Evolutionary conservation across 805 yeast genomes (phyloP).

Genomic region (Hanseniaspora taiwanica): DNA sequence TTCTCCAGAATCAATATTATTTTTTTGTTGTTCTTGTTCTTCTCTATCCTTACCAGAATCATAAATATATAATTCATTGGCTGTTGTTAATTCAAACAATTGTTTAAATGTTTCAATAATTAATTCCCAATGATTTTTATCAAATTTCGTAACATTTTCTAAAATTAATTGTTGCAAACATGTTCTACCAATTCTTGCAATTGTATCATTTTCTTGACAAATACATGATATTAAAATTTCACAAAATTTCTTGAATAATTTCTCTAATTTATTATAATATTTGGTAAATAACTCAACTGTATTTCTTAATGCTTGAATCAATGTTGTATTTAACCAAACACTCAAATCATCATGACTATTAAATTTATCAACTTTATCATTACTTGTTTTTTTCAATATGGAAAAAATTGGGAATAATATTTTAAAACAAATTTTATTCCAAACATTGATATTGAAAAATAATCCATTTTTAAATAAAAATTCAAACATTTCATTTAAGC

Average conservation of each 20-base stretch:
- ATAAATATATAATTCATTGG: conserved; percentile 67
- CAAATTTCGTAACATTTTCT: conserved; percentile 59
- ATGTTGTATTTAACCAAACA: conserved; percentile 92
- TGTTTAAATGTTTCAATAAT: conserved; percentile 51
- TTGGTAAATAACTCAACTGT: conserved; percentile 73
- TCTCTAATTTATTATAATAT: conserved; percentile 64
- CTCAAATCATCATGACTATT: conserved; percentile 73
- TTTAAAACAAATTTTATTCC: conserved; percentile 71
- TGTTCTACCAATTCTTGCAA: conserved; percentile 86
- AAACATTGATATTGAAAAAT: conserved; percentile 57
- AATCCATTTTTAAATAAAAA: conserved; percentile 68
- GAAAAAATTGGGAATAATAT: conserved; percentile 84
- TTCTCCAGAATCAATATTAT: conserved; percentile 21
- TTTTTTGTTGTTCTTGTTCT: not conserved
- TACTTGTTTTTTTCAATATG: conserved; percentile 43
- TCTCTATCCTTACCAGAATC: conserved; percentile 6
- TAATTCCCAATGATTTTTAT: conserved; percentile 58
- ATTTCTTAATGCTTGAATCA: conserved; percentile 87
- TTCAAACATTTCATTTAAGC: conserved; percentile 72
- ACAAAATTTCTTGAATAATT: conserved; percentile 67
- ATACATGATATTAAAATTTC: conserved; percentile 73
- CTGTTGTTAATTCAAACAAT: conserved; percentile 73
- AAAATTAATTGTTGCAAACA: conserved; percentile 70
- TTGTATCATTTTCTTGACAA: conserved; percentile 93
- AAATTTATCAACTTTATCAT: conserved; percentile 58